Percentiles rank a stretch among this genome's conserved stretches.
Conservation (phyloP, 768 basidiomycete genomes). For the Naganishia randhawae region DNA sequence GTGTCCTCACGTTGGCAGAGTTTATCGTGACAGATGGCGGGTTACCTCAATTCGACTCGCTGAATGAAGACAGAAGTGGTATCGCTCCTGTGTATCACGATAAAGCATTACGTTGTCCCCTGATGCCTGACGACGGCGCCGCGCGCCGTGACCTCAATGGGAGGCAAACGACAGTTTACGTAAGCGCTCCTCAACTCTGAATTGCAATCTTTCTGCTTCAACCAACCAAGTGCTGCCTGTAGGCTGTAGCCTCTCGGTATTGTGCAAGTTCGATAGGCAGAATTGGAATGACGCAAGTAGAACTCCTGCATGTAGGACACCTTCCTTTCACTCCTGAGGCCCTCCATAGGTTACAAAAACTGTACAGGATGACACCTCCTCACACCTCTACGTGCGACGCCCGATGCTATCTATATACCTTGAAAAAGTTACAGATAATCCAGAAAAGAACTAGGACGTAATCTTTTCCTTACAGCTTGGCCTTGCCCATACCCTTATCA, state of each 20-base stretch:
- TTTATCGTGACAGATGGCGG: not conserved
- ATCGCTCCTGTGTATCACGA: not conserved
- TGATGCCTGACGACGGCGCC: constrained; percentile 10
- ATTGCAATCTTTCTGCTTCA: not conserved
- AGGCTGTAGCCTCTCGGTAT: no score
- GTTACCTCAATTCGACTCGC: not conserved
- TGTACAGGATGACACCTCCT: no score
- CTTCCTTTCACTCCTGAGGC: not conserved
- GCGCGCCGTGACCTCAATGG: no score
- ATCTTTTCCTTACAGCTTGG: constrained; percentile 28
- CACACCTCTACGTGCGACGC: no score
- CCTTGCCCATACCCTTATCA: constrained; percentile 58
- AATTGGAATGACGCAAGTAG: not conserved
- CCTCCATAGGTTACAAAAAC: no score
- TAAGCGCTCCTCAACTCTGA: not conserved
- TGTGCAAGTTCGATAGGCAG: no score
- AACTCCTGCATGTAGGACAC: not conserved
- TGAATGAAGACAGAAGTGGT: not conserved
- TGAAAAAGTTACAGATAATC: no score
- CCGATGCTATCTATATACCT: not conserved
- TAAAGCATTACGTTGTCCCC: constrained; percentile 10
- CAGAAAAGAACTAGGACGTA: not conserved
- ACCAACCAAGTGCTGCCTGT: no score
- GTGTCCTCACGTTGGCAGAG: not conserved
- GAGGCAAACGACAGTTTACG: constrained; percentile 6